Conservation (phyloP, 768 basidiomycete species). For the Phylloporus scabripes region DNA sequence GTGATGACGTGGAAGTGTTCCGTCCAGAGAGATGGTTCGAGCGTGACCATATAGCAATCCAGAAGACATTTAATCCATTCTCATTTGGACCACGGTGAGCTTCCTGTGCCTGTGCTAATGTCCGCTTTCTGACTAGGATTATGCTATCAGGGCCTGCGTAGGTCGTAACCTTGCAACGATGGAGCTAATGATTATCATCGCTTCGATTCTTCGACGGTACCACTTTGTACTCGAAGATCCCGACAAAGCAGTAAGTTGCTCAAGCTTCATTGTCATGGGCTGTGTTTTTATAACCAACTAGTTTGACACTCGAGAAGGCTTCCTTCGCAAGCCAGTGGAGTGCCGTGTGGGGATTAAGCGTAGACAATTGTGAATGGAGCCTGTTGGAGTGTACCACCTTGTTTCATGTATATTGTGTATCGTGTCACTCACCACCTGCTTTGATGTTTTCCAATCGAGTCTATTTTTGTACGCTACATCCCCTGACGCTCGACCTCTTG, state of each 20-base stretch:
- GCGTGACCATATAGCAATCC: constrained; percentile 50
- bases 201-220: constrained; percentile 74
- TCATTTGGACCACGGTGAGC: constrained; percentile 71
- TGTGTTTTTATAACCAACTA: constrained; percentile 24
- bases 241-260: constrained; percentile 45
- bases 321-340: constrained; percentile 74
- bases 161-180: constrained; percentile 77
- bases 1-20: constrained; percentile 66
- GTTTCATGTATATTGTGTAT: background rate
- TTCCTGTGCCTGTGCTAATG: background rate
- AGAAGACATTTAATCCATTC: constrained; percentile 81
- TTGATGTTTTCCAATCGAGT: background rate
- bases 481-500: no score
- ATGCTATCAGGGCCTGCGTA: constrained; percentile 60
- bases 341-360: constrained; percentile 71
- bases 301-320: constrained; percentile 78
- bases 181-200: constrained; percentile 74
- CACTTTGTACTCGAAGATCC: constrained; percentile 64
- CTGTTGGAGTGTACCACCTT: background rate
- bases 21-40: constrained; percentile 87
- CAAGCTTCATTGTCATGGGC: background rate
- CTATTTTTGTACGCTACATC: background rate
- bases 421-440: background rate
- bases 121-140: constrained; percentile 4
- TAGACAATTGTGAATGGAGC: constrained; percentile 36